Conservation (phyloP, 345 rosid species). For the Tarenaya hassleriana region DNA sequence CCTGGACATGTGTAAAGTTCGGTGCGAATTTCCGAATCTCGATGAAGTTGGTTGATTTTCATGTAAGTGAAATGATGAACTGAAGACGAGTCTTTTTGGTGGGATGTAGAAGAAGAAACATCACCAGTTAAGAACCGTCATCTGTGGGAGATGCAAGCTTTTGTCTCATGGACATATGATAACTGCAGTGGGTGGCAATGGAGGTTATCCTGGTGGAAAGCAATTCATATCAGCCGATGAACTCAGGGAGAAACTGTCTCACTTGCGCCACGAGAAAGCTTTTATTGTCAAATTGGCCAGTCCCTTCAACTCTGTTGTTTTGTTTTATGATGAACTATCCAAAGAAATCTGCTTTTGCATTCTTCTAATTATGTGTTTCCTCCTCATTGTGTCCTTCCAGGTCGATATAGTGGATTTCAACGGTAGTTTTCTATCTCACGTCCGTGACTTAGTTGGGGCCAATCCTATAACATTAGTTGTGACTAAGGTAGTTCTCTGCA, state of each 20-base stretch:
- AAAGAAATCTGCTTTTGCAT: not conserved
- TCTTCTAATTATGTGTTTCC: not conserved
- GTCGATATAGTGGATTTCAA: slow-evolving; percentile 94
- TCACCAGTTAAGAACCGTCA: slow-evolving; percentile 78
- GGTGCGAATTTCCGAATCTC: not conserved
- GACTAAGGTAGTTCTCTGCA: slow-evolving; percentile 52
- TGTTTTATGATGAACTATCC: not conserved
- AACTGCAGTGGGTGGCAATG: slow-evolving; percentile 95
- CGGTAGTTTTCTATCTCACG: slow-evolving; percentile 87
- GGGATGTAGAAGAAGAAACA: slow-evolving; percentile 83
- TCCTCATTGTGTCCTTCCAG: slow-evolving; percentile 34
- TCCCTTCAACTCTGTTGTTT: not conserved
- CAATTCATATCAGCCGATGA: slow-evolving; percentile 83
- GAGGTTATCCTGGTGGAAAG: slow-evolving; percentile 89
- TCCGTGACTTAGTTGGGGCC: slow-evolving; percentile 86
- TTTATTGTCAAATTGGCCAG: slow-evolving; percentile 79
- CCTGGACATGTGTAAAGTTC: too few relatives aligned
- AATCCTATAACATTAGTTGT: slow-evolving; percentile 86
- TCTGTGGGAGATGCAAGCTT: slow-evolving; percentile 87
- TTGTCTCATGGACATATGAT: slow-evolving; percentile 95
- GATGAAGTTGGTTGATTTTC: slow-evolving; percentile 5
- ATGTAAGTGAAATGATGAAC: not conserved
- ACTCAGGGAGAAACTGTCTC: slow-evolving; percentile 82
- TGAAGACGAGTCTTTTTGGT: not conserved
- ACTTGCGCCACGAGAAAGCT: slow-evolving; percentile 67